A percentile compares a stretch with the other conserved stretches of the same genome.
phyloP scores from a whole-genome alignment of 768 basidiomycete genomes.

The Lenzites betulinus region DNA sequence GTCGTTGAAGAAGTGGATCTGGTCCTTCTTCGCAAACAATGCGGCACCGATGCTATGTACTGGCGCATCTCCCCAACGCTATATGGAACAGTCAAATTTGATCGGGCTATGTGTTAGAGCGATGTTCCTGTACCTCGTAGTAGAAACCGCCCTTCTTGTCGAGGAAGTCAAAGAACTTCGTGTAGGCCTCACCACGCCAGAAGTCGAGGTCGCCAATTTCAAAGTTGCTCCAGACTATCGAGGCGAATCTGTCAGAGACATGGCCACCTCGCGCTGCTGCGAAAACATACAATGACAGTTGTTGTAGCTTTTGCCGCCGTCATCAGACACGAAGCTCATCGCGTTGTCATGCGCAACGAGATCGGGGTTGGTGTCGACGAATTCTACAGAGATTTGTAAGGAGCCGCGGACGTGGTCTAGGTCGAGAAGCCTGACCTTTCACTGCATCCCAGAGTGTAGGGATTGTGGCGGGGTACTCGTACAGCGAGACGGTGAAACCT shows the following conservation, averaged over 20 bases:
- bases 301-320: conserved; percentile 58
- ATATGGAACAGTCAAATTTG: background rate
- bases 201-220: conserved; percentile 62
- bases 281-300: conserved; percentile 51
- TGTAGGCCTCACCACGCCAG: conserved; percentile 58
- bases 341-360: conserved; percentile 52
- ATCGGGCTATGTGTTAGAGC: background rate
- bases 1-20: conserved; percentile 94
- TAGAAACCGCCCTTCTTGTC: conserved; percentile 60
- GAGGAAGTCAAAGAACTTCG: conserved; percentile 57
- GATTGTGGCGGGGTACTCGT: conserved; percentile 76
- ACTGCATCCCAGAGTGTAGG: conserved; percentile 72
- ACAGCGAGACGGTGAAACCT: conserved; percentile 76
- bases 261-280: background rate
- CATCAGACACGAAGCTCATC: conserved; percentile 57
- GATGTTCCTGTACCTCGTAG: conserved; percentile 45
- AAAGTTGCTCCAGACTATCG: conserved; percentile 62
- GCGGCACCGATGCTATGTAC: conserved; percentile 85
- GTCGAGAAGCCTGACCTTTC: conserved; percentile 47
- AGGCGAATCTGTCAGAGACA: background rate
- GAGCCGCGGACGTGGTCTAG: background rate
- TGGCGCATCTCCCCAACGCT: conserved; percentile 94
- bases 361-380: conserved; percentile 50
- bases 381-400: conserved; percentile 38
- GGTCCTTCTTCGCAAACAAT: conserved; percentile 83